Evolutionary conservation across 768 basidiomycete species (phyloP).

Genomic region (Psilocybe cyanescens): DNA sequence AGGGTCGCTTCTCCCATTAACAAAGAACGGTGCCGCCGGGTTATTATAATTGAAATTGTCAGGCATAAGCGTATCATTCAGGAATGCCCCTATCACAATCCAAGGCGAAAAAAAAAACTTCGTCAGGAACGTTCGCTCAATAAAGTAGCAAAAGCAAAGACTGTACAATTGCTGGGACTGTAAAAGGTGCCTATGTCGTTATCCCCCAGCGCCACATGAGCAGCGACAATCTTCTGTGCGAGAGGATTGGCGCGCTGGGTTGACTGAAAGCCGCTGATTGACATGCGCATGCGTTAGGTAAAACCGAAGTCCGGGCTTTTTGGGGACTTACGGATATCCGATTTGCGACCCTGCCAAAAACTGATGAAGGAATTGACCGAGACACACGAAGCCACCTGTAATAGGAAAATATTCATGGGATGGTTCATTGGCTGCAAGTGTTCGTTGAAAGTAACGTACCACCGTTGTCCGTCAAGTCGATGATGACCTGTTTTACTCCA

Average conservation of each 20-base stretch:
- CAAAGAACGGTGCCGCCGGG: slow-evolving; percentile 41
- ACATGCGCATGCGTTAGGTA: neutral
- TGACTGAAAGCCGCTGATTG: slow-evolving; percentile 57
- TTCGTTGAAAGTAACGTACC: slow-evolving; percentile 35
- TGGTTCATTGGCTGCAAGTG: neutral
- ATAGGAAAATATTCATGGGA: slow-evolving; percentile 1
- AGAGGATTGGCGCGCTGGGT: slow-evolving; percentile 56
- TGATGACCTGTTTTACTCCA: slow-evolving; percentile 53
- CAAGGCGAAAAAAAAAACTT: neutral
- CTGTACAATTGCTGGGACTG: slow-evolving; percentile 55
- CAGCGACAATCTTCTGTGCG: slow-evolving; percentile 60
- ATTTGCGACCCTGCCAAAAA: slow-evolving; percentile 54
- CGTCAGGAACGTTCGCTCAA: neutral
- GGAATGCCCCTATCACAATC: slow-evolving; percentile 41
- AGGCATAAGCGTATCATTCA: slow-evolving; percentile 47
- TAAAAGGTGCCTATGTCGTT: slow-evolving; percentile 44
- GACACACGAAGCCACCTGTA: slow-evolving; percentile 63
- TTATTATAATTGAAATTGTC: slow-evolving; percentile 46
- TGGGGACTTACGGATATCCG: slow-evolving; percentile 50
- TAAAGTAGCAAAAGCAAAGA: neutral
- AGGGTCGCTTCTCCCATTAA: slow-evolving; percentile 48
- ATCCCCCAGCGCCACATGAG: slow-evolving; percentile 50
- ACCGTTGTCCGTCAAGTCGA: slow-evolving; percentile 67
- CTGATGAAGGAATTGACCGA: slow-evolving; percentile 63
- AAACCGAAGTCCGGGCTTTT: neutral